A percentile compares a stretch with the other conserved stretches of the same genome.
These are phyloP conservation scores for Bacterosira constricta DNA, from an alignment of 108 stramenopile genomes.

Conservation along the genomic window DNA sequence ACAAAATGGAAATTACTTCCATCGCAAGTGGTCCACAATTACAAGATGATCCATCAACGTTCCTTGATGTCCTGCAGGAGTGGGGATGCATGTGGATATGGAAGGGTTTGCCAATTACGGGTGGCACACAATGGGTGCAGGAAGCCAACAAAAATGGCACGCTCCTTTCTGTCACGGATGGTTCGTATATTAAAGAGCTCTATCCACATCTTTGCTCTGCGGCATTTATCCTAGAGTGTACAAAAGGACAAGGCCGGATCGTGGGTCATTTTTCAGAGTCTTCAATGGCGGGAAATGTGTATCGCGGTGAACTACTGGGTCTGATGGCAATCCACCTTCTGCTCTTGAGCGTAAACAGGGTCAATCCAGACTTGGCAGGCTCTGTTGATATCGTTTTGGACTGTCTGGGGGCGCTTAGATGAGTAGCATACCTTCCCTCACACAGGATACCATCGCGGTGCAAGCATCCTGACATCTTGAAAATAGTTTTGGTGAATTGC, in stretches of 20 bases:
- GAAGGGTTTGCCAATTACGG: not conserved
- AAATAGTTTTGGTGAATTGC: slow-evolving; percentile 23
- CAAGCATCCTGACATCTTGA: slow-evolving; percentile 17
- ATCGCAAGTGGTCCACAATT: no score
- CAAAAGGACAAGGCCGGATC: not conserved
- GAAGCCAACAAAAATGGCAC: not conserved
- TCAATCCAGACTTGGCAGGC: not conserved
- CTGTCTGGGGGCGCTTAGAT: slow-evolving; percentile 13
- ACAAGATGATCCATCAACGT: no score
- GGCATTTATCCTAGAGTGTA: slow-evolving; percentile 19
- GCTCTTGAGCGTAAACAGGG: not conserved
- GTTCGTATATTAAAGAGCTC: slow-evolving; percentile 13
- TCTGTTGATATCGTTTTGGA: slow-evolving; percentile 17
- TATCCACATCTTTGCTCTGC: not conserved
- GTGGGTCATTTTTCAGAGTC: not conserved
- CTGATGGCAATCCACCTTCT: slow-evolving; percentile 13
- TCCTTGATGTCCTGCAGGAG: not conserved
- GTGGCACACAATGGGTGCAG: not conserved
- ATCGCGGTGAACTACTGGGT: slow-evolving; percentile 1
- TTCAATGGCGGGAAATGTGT: not conserved
- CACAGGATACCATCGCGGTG: slow-evolving; percentile 6
- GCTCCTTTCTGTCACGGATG: slow-evolving; percentile 9
- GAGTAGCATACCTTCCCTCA: not conserved
- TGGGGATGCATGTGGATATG: not conserved
- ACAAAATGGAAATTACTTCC: no score